Evolutionary conservation across 2,329 filamentous ascomycete genomes (phyloP).

Genomic region (Neofusicoccum umdonicola): DNA sequence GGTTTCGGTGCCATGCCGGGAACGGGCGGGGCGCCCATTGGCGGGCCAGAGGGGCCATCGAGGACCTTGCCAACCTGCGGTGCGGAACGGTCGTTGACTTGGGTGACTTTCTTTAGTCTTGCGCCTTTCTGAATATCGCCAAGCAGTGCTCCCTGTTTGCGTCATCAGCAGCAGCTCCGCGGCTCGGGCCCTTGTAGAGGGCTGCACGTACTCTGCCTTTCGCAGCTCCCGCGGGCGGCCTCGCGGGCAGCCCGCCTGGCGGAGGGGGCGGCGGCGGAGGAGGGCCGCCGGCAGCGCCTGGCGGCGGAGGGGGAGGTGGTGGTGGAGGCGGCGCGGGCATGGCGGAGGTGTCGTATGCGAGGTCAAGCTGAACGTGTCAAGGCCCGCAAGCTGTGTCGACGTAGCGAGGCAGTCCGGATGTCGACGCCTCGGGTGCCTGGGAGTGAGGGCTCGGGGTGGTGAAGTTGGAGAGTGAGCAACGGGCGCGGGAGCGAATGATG

Average conservation of each 20-base stretch:
- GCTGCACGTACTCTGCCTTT: conserved; percentile 62
- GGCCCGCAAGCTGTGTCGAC: background rate
- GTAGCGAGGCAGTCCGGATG: background rate
- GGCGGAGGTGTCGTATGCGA: conserved; percentile 11
- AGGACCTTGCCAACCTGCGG: conserved; percentile 63
- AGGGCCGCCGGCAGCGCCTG: conserved; percentile 55
- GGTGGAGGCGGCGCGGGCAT: conserved; percentile 62
- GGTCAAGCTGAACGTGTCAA: background rate
- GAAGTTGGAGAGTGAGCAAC: background rate
- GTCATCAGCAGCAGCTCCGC: conserved; percentile 7
- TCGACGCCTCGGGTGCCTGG: background rate
- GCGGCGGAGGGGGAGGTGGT: conserved; percentile 62
- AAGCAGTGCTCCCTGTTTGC: conserved; percentile 73
- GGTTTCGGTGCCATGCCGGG: conserved; percentile 58
- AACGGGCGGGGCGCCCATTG: conserved; percentile 79
- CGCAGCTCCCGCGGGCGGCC: conserved; percentile 55
- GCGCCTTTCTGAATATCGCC: conserved; percentile 82
- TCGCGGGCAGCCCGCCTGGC: conserved; percentile 58
- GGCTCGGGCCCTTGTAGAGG: background rate
- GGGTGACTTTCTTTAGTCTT: conserved; percentile 72
- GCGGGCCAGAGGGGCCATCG: conserved; percentile 57
- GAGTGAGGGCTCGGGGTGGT: background rate
- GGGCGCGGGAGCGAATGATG: conserved; percentile 16
- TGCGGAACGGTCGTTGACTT: conserved; percentile 89
- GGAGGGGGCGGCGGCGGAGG: conserved; percentile 65